Conservation (phyloP, 257 asterid genomes). For the Verbena officinalis region DNA sequence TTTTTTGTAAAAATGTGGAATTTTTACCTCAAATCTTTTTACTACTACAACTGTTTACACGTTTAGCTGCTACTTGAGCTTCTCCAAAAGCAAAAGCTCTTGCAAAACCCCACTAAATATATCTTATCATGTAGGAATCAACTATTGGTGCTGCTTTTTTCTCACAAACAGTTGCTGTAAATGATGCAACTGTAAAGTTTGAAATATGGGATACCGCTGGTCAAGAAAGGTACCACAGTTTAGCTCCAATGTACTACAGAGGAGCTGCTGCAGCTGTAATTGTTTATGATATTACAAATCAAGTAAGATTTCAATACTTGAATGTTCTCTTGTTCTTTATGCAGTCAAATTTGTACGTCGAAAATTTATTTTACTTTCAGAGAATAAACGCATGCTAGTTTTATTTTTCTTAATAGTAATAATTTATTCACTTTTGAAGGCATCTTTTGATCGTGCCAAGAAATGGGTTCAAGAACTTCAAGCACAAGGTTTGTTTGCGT, state of each 20-base stretch:
- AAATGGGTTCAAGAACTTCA: slow-evolving; percentile 94
- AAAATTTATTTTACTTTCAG: too few species aligned
- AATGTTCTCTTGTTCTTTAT: not conserved
- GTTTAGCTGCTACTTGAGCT: too few species aligned
- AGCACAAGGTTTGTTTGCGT: slow-evolving; percentile 59
- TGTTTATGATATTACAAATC: slow-evolving; percentile 77
- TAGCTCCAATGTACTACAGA: slow-evolving; percentile 92
- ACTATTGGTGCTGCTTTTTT: slow-evolving; percentile 91
- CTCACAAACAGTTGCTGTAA: slow-evolving; percentile 81
- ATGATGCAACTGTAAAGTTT: slow-evolving; percentile 80
- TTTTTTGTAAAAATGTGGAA: too few species aligned
- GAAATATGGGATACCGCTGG: slow-evolving; percentile 97
- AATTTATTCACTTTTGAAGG: slow-evolving; percentile 41
- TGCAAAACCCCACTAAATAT: too few species aligned
- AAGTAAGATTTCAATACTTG: slow-evolving; percentile 33
- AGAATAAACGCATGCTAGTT: not conserved
- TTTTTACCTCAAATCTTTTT: too few species aligned
- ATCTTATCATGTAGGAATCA: slow-evolving; percentile 62
- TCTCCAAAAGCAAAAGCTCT: too few species aligned
- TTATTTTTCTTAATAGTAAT: slow-evolving; percentile 7
- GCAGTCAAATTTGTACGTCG: not conserved
- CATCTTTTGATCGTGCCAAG: slow-evolving; percentile 80
- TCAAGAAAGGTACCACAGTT: slow-evolving; percentile 90
- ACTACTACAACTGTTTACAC: too few species aligned
- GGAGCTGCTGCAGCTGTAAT: slow-evolving; percentile 93